Conservation (phyloP, 495 filamentous ascomycete species). For the Aspergillus sparsus region DNA sequence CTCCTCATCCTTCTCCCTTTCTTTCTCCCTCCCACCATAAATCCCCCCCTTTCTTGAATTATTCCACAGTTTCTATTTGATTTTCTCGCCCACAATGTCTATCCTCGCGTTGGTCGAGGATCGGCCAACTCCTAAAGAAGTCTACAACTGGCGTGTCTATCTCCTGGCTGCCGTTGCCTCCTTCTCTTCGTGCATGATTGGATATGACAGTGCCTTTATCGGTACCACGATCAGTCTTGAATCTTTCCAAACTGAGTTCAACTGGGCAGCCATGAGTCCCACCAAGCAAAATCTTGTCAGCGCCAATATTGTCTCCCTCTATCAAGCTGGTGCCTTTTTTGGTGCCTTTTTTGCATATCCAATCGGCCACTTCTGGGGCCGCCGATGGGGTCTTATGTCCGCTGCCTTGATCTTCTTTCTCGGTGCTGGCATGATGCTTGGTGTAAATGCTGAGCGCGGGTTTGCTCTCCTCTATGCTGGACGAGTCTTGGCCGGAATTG, state of each 20-base stretch:
- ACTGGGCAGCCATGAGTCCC: constrained; percentile 46
- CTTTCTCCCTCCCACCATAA: neutral
- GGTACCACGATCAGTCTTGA: constrained; percentile 67
- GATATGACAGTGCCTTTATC: constrained; percentile 74
- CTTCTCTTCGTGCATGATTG: constrained; percentile 73
- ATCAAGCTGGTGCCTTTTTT: constrained; percentile 70
- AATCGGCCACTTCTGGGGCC: constrained; percentile 57
- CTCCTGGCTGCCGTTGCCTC: constrained; percentile 66
- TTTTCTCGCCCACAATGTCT: constrained; percentile 44
- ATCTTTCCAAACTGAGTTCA: constrained; percentile 65
- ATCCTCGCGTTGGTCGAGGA: constrained; percentile 67
- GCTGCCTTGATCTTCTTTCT: constrained; percentile 60
- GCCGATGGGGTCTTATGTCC: constrained; percentile 52
- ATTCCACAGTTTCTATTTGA: neutral
- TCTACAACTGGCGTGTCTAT: constrained; percentile 81
- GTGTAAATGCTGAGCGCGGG: constrained; percentile 57
- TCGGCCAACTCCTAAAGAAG: constrained; percentile 63
- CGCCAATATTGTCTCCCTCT: constrained; percentile 69
- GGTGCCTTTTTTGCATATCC: constrained; percentile 60
- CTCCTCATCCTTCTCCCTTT: too few relatives aligned
- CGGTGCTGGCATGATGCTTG: constrained; percentile 65
- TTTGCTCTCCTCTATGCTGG: constrained; percentile 67
- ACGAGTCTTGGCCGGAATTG: constrained; percentile 71
- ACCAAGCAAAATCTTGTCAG: constrained; percentile 52
- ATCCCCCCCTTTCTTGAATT: neutral